Evolutionary conservation across 2,329 filamentous ascomycete genomes (phyloP).

Genomic region (Ophiognomonia clavigignenti-juglandacearum): DNA sequence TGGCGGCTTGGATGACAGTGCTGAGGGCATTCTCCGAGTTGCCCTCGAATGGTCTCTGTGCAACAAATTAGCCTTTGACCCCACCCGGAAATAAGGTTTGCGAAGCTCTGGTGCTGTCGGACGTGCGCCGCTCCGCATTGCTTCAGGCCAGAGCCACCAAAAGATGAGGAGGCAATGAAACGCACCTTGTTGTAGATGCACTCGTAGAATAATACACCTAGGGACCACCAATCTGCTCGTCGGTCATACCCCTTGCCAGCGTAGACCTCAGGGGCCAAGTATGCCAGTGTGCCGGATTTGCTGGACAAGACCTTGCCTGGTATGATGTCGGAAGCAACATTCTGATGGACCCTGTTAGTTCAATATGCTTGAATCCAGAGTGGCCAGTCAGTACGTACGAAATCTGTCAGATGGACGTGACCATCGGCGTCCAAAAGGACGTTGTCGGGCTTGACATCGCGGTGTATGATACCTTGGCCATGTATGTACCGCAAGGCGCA

Average conservation of each 20-base stretch:
- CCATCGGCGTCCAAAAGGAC: slow-evolving; percentile 82
- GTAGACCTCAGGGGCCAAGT: slow-evolving; percentile 94
- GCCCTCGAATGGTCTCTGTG: slow-evolving; percentile 85
- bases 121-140: not conserved
- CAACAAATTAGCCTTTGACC: slow-evolving; percentile 25
- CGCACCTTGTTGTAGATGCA: slow-evolving; percentile 97
- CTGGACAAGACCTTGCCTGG: slow-evolving; percentile 80
- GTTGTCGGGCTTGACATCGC: slow-evolving; percentile 90
- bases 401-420: slow-evolving; percentile 96
- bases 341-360: slow-evolving; percentile 53
- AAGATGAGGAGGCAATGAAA: not conserved
- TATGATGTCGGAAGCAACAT: slow-evolving; percentile 90
- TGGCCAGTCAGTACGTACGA: slow-evolving; percentile 56
- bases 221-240: slow-evolving; percentile 97
- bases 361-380: not conserved
- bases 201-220: slow-evolving; percentile 97
- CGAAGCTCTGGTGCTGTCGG: not conserved
- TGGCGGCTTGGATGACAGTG: slow-evolving; percentile 73
- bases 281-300: slow-evolving; percentile 94
- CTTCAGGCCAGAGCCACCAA: not conserved
- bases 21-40: slow-evolving; percentile 77
- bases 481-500: slow-evolving; percentile 89
- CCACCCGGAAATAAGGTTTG: not conserved
- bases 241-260: slow-evolving; percentile 81
- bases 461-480: slow-evolving; percentile 79